phyloP scores from a whole-genome alignment of 305 asterid species.

The Nicotiana rustica region DNA sequence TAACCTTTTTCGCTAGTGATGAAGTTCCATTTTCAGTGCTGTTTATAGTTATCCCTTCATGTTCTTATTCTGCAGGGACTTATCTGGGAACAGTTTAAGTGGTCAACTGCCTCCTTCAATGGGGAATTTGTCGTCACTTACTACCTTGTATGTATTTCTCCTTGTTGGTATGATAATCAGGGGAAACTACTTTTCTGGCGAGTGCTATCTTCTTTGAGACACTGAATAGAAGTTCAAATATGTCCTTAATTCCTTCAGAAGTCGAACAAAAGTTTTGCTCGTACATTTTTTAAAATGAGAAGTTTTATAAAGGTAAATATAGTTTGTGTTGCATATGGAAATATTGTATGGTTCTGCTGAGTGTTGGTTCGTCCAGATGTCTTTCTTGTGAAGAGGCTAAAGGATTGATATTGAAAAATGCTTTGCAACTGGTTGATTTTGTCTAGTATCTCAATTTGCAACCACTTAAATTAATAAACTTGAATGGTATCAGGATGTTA shows the following conservation, averaged over 20 bases:
- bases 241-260: constrained; percentile 5
- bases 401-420: constrained; percentile 15
- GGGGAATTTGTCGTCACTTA: constrained; percentile 67
- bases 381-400: constrained; percentile 16
- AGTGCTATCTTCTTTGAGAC: constrained; percentile 13
- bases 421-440: background rate
- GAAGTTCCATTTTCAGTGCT: background rate
- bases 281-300: background rate
- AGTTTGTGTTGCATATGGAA: background rate
- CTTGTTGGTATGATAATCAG: background rate
- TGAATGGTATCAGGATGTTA: background rate
- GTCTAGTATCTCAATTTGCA: constrained; percentile 14
- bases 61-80: constrained; percentile 63
- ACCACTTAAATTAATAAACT: background rate
- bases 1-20: background rate
- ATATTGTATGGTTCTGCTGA: background rate
- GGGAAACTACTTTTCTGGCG: background rate
- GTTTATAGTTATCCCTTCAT: background rate
- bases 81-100: constrained; percentile 76
- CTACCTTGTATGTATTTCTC: constrained; percentile 67
- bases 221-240: background rate
- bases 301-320: background rate
- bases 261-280: background rate
- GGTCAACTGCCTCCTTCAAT: constrained; percentile 85
- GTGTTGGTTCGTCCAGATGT: constrained; percentile 6